Evolutionary conservation across 1,284 basidiomycete species (phyloP), one percentile per base, ranked within the genome.

Genomic region (Cutaneotrichosporon mucoides): DNA sequence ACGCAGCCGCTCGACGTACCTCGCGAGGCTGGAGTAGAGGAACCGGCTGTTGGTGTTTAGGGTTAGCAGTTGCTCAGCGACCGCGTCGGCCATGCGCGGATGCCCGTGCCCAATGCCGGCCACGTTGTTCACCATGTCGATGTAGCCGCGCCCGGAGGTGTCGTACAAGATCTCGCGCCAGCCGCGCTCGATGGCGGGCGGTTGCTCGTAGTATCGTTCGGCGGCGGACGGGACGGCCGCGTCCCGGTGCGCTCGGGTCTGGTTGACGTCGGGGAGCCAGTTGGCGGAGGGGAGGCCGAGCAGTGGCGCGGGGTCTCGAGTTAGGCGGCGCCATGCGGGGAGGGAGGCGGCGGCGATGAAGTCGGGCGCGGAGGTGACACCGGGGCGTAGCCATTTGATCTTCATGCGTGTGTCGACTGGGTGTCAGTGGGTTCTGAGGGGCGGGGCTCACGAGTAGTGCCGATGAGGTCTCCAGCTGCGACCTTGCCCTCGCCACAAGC

Each of bases 61-160:
- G 5, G 55, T 61, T 5, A 57, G 55, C 15, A 61, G 55, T 53
- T 61, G 60, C 38, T 45, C 6, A 43, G 54, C 41, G 9, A 61
- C 44, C 4, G 56, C 53, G 37, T 57, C 53, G 2, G 60, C 60
- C 13, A 61, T 8, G 16, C 15, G 11, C 9, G 56, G 60, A 53
- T 61, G 60, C 12, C 41, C 60, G 56, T 61, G 60, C 4, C 59
- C 59, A 36, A 56, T 44, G 3, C 36, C 50, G 3, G 55, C 46
- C 36, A 61, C 59, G 40, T 61, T 61, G 59, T 61, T 61, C 11
- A 61, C 52, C 59, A 61, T 61, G 55, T 61, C 59, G 47, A 61
- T 16, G 55, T 61, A 61, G 4, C 37, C 40, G 2, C 59, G 51
- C 1, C 36, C 59, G 0, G 45, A 15, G 5, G 55, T 61, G 48